These are phyloP conservation scores for Auricularia auricula-judae DNA, from an alignment of 768 basidiomycete genomes.

Conservation along the genomic window DNA sequence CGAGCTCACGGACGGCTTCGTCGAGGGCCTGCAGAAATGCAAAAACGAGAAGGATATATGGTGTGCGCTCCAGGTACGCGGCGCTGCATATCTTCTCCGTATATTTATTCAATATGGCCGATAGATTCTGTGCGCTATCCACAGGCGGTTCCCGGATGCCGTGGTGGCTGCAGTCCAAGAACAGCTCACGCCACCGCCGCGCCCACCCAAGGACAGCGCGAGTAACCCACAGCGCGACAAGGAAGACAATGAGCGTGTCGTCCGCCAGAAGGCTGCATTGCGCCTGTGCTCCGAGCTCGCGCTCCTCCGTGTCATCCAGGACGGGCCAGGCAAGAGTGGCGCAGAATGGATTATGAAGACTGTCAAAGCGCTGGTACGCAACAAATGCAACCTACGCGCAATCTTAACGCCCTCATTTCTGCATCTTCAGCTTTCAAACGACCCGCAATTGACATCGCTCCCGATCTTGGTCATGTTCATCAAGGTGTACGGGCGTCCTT, in stretches of 20 bases:
- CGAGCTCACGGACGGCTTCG: constrained; percentile 77
- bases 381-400: constrained; percentile 7
- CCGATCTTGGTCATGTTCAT: constrained; percentile 87
- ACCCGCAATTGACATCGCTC: constrained; percentile 75
- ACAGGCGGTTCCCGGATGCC: constrained; percentile 70
- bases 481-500: constrained; percentile 83
- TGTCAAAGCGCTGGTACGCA: constrained; percentile 68
- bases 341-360: constrained; percentile 87
- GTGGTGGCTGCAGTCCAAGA: constrained; percentile 68
- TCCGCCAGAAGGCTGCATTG: constrained; percentile 74
- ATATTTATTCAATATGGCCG: background rate
- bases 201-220: constrained; percentile 14
- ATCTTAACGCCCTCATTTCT: background rate
- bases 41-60: constrained; percentile 89
- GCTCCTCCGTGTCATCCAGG: constrained; percentile 71
- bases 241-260: constrained; percentile 71
- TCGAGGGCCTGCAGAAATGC: constrained; percentile 78
- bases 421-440: constrained; percentile 63
- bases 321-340: constrained; percentile 57
- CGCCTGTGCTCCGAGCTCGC: constrained; percentile 86
- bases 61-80: constrained; percentile 79
- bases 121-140: constrained; percentile 83
- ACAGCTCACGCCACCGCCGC: constrained; percentile 25
- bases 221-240: constrained; percentile 62
- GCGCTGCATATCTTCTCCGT: constrained; percentile 1